These are phyloP conservation scores for Globisporangium apiculatum DNA, from an alignment of 352 stramenopile genomes.

Conservation along the genomic window DNA sequence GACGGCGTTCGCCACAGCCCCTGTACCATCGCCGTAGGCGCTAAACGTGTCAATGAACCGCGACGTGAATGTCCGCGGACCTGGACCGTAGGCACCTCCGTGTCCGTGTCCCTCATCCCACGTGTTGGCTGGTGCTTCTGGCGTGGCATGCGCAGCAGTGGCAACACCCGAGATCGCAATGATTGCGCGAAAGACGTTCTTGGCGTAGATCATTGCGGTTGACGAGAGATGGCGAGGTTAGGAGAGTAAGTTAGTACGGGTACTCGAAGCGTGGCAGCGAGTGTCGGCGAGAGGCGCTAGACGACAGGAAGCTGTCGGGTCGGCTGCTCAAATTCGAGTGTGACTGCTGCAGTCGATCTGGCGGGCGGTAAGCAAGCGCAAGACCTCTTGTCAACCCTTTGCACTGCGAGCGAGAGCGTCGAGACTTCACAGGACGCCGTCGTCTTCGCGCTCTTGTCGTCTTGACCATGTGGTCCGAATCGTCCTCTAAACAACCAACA, in stretches of 20 bases:
- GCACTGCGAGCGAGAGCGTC: too few species aligned
- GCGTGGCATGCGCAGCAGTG: conserved; percentile 24
- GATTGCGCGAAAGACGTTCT: conserved; percentile 45
- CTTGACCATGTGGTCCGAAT: too few species aligned
- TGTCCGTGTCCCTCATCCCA: conserved; percentile 15
- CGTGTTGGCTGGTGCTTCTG: conserved; percentile 11
- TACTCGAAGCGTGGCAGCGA: conserved; percentile 13
- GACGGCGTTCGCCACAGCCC: conserved; percentile 12
- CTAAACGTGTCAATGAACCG: conserved; percentile 23
- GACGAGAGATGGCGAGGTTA: conserved; percentile 13
- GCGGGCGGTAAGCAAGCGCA: not conserved
- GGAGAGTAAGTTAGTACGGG: conserved; percentile 13
- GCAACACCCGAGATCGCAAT: conserved; percentile 46
- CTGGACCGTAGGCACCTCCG: conserved; percentile 15
- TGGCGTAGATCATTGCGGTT: conserved; percentile 51
- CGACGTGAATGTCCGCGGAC: conserved; percentile 6
- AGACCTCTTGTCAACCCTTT: not conserved
- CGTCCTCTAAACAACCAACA: too few species aligned
- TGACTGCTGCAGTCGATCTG: not conserved
- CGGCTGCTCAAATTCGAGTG: conserved; percentile 20
- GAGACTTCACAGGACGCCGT: too few species aligned
- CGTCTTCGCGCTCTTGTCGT: too few species aligned
- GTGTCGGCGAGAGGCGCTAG: conserved; percentile 14
- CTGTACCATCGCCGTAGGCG: conserved; percentile 14
- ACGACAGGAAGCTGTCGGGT: conserved; percentile 16